A percentile compares a stretch with the other conserved stretches of the same genome.
phyloP scores from a whole-genome alignment of 2,329 filamentous ascomycete species.

The Juglanconis oblonga region DNA sequence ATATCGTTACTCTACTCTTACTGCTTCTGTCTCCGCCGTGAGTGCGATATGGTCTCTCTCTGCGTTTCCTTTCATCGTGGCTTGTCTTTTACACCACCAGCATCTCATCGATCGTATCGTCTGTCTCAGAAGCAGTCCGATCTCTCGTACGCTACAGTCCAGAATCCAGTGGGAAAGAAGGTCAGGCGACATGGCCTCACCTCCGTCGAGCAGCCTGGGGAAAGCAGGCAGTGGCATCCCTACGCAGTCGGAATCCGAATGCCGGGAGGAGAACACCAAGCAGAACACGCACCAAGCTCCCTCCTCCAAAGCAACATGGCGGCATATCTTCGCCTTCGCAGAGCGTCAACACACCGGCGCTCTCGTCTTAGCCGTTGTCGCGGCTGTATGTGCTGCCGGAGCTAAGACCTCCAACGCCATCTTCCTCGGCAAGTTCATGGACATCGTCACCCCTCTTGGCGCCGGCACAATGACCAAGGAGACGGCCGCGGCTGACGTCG shows the following conservation, averaged over 20 bases:
- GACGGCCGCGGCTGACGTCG: constrained; percentile 54
- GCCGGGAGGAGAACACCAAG: background rate
- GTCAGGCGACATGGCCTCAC: background rate
- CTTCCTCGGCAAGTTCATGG: constrained; percentile 72
- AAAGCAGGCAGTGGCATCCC: background rate
- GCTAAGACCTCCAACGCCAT: constrained; percentile 65
- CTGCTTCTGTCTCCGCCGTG: background rate
- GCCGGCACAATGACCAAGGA: constrained; percentile 45
- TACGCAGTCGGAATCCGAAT: background rate
- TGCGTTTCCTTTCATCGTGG: background rate
- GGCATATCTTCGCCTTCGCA: constrained; percentile 69
- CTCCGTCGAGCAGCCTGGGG: background rate
- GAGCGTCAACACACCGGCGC: constrained; percentile 55
- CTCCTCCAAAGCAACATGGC: constrained; percentile 21
- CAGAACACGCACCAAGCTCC: background rate
- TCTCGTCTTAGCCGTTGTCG: constrained; percentile 51
- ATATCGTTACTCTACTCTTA: background rate
- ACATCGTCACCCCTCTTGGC: constrained; percentile 65
- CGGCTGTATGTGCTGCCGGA: constrained; percentile 58
- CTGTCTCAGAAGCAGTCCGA: background rate
- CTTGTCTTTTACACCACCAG: background rate
- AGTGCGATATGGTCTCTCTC: background rate
- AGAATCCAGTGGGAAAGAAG: background rate
- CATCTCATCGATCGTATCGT: background rate
- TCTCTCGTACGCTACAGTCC: background rate